Conservation (phyloP, 495 filamentous ascomycete genomes). For the Podospora pseudocomata region DNA sequence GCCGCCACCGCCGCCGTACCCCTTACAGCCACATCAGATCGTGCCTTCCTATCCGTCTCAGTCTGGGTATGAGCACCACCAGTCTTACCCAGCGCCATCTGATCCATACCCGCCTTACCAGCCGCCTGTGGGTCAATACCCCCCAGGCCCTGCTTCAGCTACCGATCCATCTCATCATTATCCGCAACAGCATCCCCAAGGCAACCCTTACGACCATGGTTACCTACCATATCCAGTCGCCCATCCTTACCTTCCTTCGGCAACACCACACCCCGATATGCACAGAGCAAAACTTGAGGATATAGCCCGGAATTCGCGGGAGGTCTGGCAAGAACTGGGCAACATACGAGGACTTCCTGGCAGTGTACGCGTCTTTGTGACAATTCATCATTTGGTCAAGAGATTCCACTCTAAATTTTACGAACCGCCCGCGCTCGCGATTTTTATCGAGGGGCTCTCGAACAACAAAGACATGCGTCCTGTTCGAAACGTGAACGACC, state of each 20-base stretch:
- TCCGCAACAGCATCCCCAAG: conserved; percentile 22
- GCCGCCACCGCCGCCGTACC: conserved; percentile 12
- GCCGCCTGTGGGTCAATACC: conserved; percentile 22
- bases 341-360: conserved; percentile 60
- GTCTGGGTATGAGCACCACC: conserved; percentile 28
- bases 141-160: conserved; percentile 10
- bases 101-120: conserved; percentile 28
- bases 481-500: conserved; percentile 61
- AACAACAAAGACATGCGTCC: conserved; percentile 62
- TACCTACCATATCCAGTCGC: conserved; percentile 23
- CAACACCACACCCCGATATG: conserved; percentile 28
- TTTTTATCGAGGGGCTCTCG: conserved; percentile 65
- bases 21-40: conserved; percentile 27
- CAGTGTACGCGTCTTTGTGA: conserved; percentile 58
- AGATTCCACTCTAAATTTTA: conserved; percentile 54
- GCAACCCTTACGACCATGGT: conserved; percentile 26
- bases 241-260: conserved; percentile 17
- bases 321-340: conserved; percentile 58
- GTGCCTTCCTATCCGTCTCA: conserved; percentile 33
- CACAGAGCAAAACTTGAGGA: conserved; percentile 56
- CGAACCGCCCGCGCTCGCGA: conserved; percentile 51
- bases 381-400: conserved; percentile 58
- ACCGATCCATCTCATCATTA: conserved; percentile 22
- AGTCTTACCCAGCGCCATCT: conserved; percentile 27
- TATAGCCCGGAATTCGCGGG: conserved; percentile 54